A percentile compares a stretch with the other conserved stretches of the same genome.
These are phyloP conservation scores for Eimeria nieschulzi DNA, from an alignment of 169 alveolate genomes.

Conservation along the genomic window DNA sequence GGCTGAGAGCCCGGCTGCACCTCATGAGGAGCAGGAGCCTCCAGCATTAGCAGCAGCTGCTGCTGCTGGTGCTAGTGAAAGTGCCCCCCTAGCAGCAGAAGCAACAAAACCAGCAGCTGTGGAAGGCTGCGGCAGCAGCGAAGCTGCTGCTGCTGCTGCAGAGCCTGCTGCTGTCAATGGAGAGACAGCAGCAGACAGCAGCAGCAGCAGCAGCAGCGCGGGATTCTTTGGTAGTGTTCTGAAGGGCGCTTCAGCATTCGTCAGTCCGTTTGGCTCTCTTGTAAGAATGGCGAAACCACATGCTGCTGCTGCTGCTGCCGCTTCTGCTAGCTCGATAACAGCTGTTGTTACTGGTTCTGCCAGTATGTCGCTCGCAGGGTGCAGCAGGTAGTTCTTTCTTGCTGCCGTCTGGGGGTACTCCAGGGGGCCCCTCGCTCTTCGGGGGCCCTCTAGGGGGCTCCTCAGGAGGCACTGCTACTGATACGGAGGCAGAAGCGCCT, in stretches of 20 bases:
- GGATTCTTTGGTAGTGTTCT: conserved; percentile 35
- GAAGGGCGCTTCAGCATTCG: conserved; percentile 41
- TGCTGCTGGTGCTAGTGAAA: neutral
- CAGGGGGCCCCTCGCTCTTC: conserved; percentile 54
- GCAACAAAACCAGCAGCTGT: conserved; percentile 7
- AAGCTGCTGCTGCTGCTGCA: conserved; percentile 17
- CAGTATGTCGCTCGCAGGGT: conserved; percentile 26
- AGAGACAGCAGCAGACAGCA: conserved; percentile 10
- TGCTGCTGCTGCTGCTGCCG: neutral
- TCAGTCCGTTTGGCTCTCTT: conserved; percentile 53
- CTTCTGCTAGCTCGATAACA: neutral
- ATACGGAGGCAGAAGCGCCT: conserved; percentile 34
- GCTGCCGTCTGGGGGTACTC: conserved; percentile 33
- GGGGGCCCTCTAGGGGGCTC: neutral
- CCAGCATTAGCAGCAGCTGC: neutral
- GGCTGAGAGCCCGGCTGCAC: too few relatives aligned
- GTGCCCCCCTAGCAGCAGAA: neutral
- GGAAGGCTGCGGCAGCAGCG: too few relatives aligned
- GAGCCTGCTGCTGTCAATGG: conserved; percentile 45
- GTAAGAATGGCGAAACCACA: neutral
- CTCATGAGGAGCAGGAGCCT: too few relatives aligned
- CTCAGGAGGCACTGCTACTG: neutral
- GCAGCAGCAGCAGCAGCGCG: conserved; percentile 11
- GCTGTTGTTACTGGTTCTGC: conserved; percentile 8
- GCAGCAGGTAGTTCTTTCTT: conserved; percentile 42